These are phyloP conservation scores for Talaromyces islandicus DNA, from an alignment of 2,329 filamentous ascomycete genomes.

Conservation along the genomic window DNA sequence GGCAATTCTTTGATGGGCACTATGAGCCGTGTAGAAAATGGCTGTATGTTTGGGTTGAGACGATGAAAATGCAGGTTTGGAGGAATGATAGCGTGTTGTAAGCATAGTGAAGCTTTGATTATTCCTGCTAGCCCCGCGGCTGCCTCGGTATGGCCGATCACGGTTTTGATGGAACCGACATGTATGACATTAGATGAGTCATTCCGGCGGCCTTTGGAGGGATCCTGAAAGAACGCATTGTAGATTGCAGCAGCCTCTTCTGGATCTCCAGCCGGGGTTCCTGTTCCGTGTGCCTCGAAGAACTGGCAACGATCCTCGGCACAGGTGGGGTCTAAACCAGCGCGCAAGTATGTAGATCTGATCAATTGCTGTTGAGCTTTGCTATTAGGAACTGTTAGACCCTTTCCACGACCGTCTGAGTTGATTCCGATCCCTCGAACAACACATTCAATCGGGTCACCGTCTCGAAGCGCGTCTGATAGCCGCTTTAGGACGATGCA, in stretches of 20 bases:
- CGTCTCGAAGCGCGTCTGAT: conserved; percentile 41
- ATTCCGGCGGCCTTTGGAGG: neutral
- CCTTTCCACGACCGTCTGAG: conserved; percentile 29
- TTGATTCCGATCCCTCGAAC: conserved; percentile 31
- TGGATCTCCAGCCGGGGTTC: conserved; percentile 29
- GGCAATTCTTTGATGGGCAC: conserved; percentile 14
- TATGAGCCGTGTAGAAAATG: conserved; percentile 19
- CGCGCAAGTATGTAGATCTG: conserved; percentile 29
- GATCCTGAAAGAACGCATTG: conserved; percentile 20
- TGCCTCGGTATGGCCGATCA: conserved; percentile 30
- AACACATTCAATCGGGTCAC: conserved; percentile 39
- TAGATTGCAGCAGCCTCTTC: conserved; percentile 21
- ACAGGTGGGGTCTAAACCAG: conserved; percentile 29
- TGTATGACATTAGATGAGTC: neutral
- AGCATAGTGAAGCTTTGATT: conserved; percentile 23
- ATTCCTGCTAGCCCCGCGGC: conserved; percentile 20
- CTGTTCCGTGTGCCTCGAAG: conserved; percentile 44
- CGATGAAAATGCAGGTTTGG: conserved; percentile 21
- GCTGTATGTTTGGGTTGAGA: conserved; percentile 19
- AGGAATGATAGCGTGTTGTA: conserved; percentile 27
- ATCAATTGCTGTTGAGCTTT: conserved; percentile 37
- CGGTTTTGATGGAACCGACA: conserved; percentile 27
- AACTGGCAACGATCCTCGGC: conserved; percentile 30
- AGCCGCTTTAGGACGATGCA: conserved; percentile 48
- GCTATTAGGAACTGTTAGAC: conserved; percentile 30